These are phyloP conservation scores for Coprinopsis marcescibilis DNA, from an alignment of 768 basidiomycete genomes.

Conservation along the genomic window DNA sequence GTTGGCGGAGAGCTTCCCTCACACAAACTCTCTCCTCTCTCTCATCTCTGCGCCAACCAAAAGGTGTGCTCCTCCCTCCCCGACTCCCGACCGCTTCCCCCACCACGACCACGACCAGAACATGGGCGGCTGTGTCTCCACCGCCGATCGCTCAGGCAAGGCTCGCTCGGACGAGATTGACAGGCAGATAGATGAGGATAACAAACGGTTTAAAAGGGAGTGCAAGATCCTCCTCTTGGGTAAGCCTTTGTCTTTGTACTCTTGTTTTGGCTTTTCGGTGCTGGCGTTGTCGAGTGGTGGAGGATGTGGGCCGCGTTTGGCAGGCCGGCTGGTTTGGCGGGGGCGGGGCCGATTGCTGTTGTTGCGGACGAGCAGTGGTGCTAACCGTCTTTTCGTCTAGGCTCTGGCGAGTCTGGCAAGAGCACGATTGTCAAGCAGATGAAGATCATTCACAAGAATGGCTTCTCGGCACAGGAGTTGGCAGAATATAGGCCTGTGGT, in stretches of 20 bases:
- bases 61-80: too few relatives aligned
- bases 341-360: too few relatives aligned
- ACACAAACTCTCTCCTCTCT: too few relatives aligned
- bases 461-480: constrained; percentile 76
- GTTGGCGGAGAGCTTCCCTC: too few relatives aligned
- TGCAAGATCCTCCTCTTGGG: constrained; percentile 93
- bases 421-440: constrained; percentile 97
- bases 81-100: too few relatives aligned
- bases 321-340: too few relatives aligned
- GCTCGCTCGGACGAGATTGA: constrained; percentile 72
- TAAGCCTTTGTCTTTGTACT: constrained; percentile 32
- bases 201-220: constrained; percentile 73
- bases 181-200: constrained; percentile 81
- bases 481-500: constrained; percentile 72
- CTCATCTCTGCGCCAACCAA: too few relatives aligned
- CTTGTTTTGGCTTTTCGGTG: background rate
- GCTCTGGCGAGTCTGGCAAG: constrained; percentile 94
- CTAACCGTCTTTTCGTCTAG: constrained; percentile 30
- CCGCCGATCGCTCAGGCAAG: constrained; percentile 51
- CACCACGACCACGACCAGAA: constrained; percentile 5
- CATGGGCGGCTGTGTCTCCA: constrained; percentile 70
- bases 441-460: constrained; percentile 96
- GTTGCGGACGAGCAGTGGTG: too few relatives aligned
- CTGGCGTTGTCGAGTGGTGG: too few relatives aligned
- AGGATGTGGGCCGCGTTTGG: too few relatives aligned